Evolutionary conservation across 768 basidiomycete genomes (phyloP).

Genomic region (Suillus plorans): DNA sequence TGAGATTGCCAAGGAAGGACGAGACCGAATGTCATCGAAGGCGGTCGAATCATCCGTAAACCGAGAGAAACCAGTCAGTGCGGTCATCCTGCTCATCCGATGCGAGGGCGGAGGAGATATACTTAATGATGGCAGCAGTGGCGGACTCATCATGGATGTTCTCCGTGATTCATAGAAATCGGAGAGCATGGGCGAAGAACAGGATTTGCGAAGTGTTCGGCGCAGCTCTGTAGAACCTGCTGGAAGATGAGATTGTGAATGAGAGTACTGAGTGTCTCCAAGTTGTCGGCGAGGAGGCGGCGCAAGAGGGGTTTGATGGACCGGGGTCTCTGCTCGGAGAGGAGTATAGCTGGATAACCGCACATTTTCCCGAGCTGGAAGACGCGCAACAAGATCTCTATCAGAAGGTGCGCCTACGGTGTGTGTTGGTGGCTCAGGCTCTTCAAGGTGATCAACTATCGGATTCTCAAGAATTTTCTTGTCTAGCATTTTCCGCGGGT

Average conservation of each 20-base stretch:
- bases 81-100: slow-evolving; percentile 25
- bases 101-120: slow-evolving; percentile 29
- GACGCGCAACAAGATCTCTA: slow-evolving; percentile 16
- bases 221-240: slow-evolving; percentile 7
- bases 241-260: slow-evolving; percentile 55
- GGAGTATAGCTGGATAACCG: slow-evolving; percentile 45
- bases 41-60: slow-evolving; percentile 33
- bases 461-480: slow-evolving; percentile 47
- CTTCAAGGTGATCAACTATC: slow-evolving; percentile 34
- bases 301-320: slow-evolving; percentile 57
- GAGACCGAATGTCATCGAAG: slow-evolving; percentile 24
- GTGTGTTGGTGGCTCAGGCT: slow-evolving; percentile 27
- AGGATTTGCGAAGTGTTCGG: slow-evolving; percentile 42
- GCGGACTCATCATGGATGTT: slow-evolving; percentile 42
- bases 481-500: slow-evolving; percentile 33
- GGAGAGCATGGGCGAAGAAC: slow-evolving; percentile 54
- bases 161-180: slow-evolving; percentile 40
- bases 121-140: slow-evolving; percentile 40
- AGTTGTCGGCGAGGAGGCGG: slow-evolving; percentile 61
- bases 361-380: slow-evolving; percentile 32
- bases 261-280: slow-evolving; percentile 44
- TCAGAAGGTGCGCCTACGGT: slow-evolving; percentile 6
- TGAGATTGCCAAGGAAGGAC: slow-evolving; percentile 54
- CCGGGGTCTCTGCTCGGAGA: slow-evolving; percentile 65
- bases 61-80: slow-evolving; percentile 17